Base-by-base conservation (phyloP, 2,329 filamentous ascomycete species). In the Coniochaeta pulveracea region DNA sequence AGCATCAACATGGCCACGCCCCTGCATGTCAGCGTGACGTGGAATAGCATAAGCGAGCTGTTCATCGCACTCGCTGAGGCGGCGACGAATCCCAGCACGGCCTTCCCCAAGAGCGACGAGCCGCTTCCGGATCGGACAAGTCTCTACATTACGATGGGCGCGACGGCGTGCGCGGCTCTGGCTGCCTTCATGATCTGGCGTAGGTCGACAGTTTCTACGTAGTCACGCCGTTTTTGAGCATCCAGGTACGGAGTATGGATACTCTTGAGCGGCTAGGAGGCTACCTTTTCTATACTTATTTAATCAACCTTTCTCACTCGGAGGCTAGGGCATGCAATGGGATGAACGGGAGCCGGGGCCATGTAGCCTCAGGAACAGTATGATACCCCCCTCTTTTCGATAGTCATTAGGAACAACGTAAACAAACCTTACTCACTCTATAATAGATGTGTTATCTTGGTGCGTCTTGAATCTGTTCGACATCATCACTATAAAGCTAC, bases 1-100 rank as follows among this genome's bases (percentile, higher is more conserved):
- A 69, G 72, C 23, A 63, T 93, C 45, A 88, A 84, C 52, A 93
- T 96, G 83, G 78, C 82, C 35, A 79, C 88, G 3, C 91, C 91
- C 5, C 63, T 96, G 25, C 93, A 98, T 59, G 91, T 95, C 34
- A 94, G 85, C 49, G 86, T 91, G 19, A 91, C 81, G 6, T 98
- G 91, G 91, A 78, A 74, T 48, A 93, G 84, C 47, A 94, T 96
- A 45, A 82, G 81, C 42, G 91, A 98, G 57, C 71, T 96, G 22
- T 98, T 96, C 56, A 85, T 95, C 16, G 79, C 74, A 22, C 72
- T 96, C 36, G 91, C 91, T 6, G 91, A 96, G 57, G 82, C 85
- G 25, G 89, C 89, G 5, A 91, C 88, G 27, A 86, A 86, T 49
- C 91, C 91, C 0, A 86, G 79, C 45, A 82, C 77, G 0, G 89